Base-by-base conservation (phyloP, 2,329 filamentous ascomycete genomes). In the Mycosphaerella sp. region DNA sequence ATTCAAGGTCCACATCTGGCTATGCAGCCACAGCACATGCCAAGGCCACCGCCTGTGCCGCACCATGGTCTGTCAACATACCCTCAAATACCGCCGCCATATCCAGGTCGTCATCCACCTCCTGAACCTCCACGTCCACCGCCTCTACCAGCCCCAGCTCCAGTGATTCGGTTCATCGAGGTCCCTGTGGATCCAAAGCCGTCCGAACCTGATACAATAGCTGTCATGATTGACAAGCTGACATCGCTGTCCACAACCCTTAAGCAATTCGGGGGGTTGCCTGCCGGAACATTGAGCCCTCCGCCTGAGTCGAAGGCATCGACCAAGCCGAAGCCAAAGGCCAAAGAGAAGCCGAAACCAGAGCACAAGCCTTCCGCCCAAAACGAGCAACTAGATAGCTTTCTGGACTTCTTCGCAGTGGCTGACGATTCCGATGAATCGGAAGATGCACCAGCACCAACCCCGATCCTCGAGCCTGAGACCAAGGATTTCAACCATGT, bases 181-280 rank as follows among this genome's bases (percentile, higher is more conserved):
- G 59, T 58, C 10, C 42, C 55, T 1, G 46, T 57, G 43, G 53
- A 55, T 36, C 57, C 60, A 9, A 57, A 51, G 45, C 57, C 59
- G 8, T 45, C 43, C 10, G 31, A 54, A 40, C 58, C 56, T 26
- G 53, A 60, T 44, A 62, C 62, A 6, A 56, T 67, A 11, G 48
- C 51, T 10, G 52, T 62, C 17, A 67, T 67, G 61, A 56, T 65
- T 11, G 53, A 60, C 9, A 66, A 62, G 51, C 56, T 66, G 2
- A 53, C 64, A 31, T 55, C 54, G 26, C 51, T 66, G 40, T 66
- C 64, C 14, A 42, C 50, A 4, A 60, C 64, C 11, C 55, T 67
- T 21, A 63, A 59, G 5, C 59, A 60, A 29, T 66, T 67, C 39
- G 64, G 64, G 38, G 64, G 65, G 31, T 59, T 65, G 17, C 60